Percentiles rank a stretch among this genome's conserved stretches.
These are phyloP conservation scores for Somion occarium DNA, from an alignment of 1,284 basidiomycete species.

Conservation along the genomic window DNA sequence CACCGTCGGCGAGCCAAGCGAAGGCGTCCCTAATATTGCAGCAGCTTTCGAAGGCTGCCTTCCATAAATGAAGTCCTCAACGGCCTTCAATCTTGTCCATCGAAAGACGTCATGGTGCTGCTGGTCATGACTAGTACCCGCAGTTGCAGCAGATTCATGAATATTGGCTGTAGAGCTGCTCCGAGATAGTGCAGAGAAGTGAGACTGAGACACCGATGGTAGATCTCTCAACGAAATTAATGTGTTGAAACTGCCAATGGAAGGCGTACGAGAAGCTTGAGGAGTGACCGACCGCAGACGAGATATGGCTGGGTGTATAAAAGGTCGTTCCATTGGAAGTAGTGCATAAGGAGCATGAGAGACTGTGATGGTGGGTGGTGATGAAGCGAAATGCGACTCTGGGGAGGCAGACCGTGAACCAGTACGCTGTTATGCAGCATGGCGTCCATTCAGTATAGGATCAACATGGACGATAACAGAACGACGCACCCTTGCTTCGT, in stretches of 20 bases:
- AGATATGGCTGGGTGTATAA: slow-evolving; percentile 77
- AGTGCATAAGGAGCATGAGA: slow-evolving; percentile 25
- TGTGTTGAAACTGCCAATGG: slow-evolving; percentile 42
- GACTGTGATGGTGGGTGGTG: slow-evolving; percentile 31
- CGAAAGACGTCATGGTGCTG: slow-evolving; percentile 61
- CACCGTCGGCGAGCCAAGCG: slow-evolving; percentile 69
- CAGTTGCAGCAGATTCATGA: slow-evolving; percentile 22
- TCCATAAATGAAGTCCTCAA: slow-evolving; percentile 52
- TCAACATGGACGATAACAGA: background rate
- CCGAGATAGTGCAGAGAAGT: slow-evolving; percentile 68
- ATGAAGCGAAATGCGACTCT: slow-evolving; percentile 27
- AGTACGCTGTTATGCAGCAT: slow-evolving; percentile 8
- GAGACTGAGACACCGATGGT: slow-evolving; percentile 48
- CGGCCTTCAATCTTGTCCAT: slow-evolving; percentile 71
- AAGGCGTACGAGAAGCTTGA: slow-evolving; percentile 44
- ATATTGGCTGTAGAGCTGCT: slow-evolving; percentile 59
- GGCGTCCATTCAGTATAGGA: background rate
- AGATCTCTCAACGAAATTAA: slow-evolving; percentile 34
- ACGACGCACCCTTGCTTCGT: slow-evolving; percentile 36
- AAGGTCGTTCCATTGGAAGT: slow-evolving; percentile 40
- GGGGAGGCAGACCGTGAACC: slow-evolving; percentile 28
- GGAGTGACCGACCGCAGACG: slow-evolving; percentile 72
- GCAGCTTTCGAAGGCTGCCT: slow-evolving; percentile 56
- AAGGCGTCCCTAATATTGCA: slow-evolving; percentile 52
- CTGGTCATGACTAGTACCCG: slow-evolving; percentile 7